Evolutionary conservation across 495 filamentous ascomycete species (phyloP).

Genomic region (Podospora comata): DNA sequence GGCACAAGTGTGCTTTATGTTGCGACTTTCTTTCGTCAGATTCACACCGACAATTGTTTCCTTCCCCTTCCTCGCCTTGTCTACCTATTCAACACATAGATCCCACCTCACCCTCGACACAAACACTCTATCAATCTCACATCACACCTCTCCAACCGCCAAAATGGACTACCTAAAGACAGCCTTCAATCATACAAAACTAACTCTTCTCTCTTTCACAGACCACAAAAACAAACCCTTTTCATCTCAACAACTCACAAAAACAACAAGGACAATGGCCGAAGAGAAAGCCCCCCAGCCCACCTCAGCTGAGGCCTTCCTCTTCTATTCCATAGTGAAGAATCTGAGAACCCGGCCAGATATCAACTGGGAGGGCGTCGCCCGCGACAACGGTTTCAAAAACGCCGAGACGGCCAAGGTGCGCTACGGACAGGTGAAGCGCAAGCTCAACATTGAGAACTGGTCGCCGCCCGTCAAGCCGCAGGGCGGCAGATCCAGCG

Average conservation of each 20-base stretch:
- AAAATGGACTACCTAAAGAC: neutral
- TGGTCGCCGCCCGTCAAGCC: constrained; percentile 1
- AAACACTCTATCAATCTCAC: no score
- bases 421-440: constrained; percentile 32
- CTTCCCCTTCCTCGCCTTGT: no score
- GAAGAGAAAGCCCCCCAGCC: neutral
- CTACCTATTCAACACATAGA: no score
- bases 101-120: no score
- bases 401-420: constrained; percentile 28
- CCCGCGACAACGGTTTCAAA: constrained; percentile 16
- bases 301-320: neutral
- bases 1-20: neutral
- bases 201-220: neutral
- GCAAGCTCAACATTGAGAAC: constrained; percentile 28
- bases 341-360: constrained; percentile 19
- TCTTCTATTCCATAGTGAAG: constrained; percentile 2
- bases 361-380: constrained; percentile 25
- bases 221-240: neutral
- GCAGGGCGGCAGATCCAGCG: neutral
- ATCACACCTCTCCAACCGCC: neutral
- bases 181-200: neutral
- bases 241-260: no score
- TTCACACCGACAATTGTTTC: no score
- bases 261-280: neutral
- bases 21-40: neutral